phyloP scores from a whole-genome alignment of 164 flowering plant genomes.

The Taxillus chinensis region DNA sequence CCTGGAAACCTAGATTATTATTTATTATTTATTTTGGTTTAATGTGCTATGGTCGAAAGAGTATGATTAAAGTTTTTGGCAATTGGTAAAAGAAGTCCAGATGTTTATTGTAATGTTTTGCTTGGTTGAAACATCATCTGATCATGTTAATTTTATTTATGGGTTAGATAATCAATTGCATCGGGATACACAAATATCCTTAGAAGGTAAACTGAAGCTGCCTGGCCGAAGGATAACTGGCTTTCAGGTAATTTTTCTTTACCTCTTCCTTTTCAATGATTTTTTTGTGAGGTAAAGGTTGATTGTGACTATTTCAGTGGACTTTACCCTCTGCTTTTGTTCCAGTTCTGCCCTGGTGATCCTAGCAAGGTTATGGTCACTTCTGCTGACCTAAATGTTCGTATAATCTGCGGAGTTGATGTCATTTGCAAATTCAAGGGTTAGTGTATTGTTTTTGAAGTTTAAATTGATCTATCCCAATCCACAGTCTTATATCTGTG shows the following conservation, averaged over 20 bases:
- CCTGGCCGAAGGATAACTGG: conserved; percentile 61
- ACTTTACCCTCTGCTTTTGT: neutral
- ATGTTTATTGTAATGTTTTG: too few relatives aligned
- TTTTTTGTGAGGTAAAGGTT: too few relatives aligned
- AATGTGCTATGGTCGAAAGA: too few relatives aligned
- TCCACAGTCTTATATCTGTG: too few relatives aligned
- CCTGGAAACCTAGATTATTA: too few relatives aligned
- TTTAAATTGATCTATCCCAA: too few relatives aligned
- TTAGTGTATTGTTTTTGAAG: conserved; percentile 8
- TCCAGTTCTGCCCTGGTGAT: conserved; percentile 66
- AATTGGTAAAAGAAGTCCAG: too few relatives aligned
- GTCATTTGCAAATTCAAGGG: conserved; percentile 56
- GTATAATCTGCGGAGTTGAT: conserved; percentile 41
- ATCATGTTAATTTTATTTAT: neutral
- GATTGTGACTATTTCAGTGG: too few relatives aligned
- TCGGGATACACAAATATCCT: conserved; percentile 32
- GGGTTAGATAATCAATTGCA: conserved; percentile 47
- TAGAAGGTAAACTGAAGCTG: conserved; percentile 57
- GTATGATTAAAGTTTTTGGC: too few relatives aligned
- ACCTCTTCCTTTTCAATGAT: too few relatives aligned
- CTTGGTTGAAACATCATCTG: too few relatives aligned
- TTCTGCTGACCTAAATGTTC: conserved; percentile 63
- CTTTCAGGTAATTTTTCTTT: conserved; percentile 43
- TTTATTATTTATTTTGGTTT: too few relatives aligned
- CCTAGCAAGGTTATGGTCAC: conserved; percentile 51